Evolutionary conservation across 164 flowering plant species (phyloP), one percentile per base, ranked within the genome.

Genomic region (Euptelea pleiosperma): DNA sequence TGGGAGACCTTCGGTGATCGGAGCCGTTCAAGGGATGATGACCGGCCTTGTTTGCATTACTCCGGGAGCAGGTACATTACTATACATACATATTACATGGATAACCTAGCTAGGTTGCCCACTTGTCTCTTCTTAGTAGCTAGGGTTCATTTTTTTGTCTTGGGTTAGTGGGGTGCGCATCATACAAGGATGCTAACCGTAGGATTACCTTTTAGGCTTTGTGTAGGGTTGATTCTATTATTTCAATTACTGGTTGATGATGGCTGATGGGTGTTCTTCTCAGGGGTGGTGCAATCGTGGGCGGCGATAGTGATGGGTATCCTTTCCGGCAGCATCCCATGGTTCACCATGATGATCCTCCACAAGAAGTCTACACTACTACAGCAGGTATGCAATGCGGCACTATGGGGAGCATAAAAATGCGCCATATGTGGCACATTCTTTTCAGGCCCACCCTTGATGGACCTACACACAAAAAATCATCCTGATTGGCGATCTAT

Each of bases 41-140:
- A 77, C 84, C 0, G 87, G 87, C 1, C 82, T 82, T 10, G 87
- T 65, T 58, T 79, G 87, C 69, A 76, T 82, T 19, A 82, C 87
- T 26, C 87, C 87, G 0, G 84, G 87, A 25, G 87, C 87, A 55
- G 86, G 86, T 76, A 62, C n/a, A n/a, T n/a, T n/a, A n/a, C n/a
- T n/a, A n/a, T n/a, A n/a, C n/a, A n/a, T n/a, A n/a, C n/a, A n/a
- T n/a, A n/a, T n/a, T n/a, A n/a, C n/a, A n/a, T n/a, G n/a, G n/a
- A n/a, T n/a, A n/a, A n/a, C n/a, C n/a, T n/a, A n/a, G n/a, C n/a
- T n/a, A n/a, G n/a, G n/a, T n/a, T n/a, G n/a, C n/a, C n/a, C n/a
- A n/a, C n/a, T n/a, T n/a, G n/a, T n/a, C n/a, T n/a, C n/a, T n/a
- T n/a, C n/a, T n/a, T n/a, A n/a, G n/a, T n/a, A n/a, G n/a, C n/a